phyloP scores from a whole-genome alignment of 129 eudicot species.

The Artemisia argyi region DNA sequence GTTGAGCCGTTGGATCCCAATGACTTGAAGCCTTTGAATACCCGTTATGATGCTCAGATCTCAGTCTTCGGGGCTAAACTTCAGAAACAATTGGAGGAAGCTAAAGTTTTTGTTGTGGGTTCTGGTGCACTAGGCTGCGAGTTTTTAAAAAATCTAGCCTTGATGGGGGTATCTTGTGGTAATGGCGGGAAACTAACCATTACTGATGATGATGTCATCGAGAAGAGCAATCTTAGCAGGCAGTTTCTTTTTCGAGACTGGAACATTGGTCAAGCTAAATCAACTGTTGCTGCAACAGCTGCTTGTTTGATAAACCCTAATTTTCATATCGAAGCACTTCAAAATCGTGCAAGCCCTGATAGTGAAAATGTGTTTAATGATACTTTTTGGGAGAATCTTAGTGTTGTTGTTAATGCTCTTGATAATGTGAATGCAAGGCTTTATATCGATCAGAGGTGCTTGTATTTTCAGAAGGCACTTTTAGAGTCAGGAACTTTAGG shows the following conservation, averaged over 20 bases:
- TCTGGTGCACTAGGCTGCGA: constrained; percentile 97
- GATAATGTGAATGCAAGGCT: constrained; percentile 93
- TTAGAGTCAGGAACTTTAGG: constrained; percentile 95
- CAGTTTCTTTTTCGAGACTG: constrained; percentile 93
- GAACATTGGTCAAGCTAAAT: constrained; percentile 98
- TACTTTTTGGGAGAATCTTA: constrained; percentile 76
- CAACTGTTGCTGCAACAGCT: constrained; percentile 94
- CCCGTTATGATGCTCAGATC: constrained; percentile 95
- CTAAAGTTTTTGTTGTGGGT: constrained; percentile 77
- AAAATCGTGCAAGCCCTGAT: constrained; percentile 89
- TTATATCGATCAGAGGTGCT: constrained; percentile 84
- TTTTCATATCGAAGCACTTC: constrained; percentile 77
- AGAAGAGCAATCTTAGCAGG: constrained; percentile 91
- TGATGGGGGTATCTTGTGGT: constrained; percentile 93
- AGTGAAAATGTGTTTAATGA: constrained; percentile 82
- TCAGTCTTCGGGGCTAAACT: constrained; percentile 89
- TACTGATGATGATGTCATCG: constrained; percentile 94
- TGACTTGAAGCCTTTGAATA: constrained; percentile 66
- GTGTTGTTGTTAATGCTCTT: constrained; percentile 76
- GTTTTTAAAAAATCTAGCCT: constrained; percentile 78
- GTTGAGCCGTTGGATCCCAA: constrained; percentile 65
- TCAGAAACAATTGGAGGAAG: constrained; percentile 82
- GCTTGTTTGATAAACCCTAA: constrained; percentile 72
- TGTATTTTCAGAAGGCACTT: constrained; percentile 91
- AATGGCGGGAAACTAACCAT: constrained; percentile 67